A percentile compares a stretch with the other conserved stretches of the same genome.
Conservation (phyloP, 345 rosid species). For the Garcia nutans region DNA sequence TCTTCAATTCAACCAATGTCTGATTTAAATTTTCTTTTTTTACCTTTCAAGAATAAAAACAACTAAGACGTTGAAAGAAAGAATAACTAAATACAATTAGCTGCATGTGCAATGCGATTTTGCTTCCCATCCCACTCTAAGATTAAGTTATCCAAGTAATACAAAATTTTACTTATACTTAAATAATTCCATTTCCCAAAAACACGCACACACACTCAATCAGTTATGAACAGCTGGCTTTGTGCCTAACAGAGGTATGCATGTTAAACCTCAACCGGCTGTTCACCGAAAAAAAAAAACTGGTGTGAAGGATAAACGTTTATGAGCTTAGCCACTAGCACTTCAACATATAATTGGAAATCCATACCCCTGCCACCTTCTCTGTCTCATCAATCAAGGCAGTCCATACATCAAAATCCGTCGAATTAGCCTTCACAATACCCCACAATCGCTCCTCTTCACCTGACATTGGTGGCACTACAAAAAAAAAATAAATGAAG, state of each 20-base stretch:
- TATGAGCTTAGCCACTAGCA: neutral
- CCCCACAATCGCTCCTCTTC: conserved; percentile 96
- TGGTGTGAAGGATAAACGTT: no score
- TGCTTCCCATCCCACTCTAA: no score
- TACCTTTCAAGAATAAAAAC: neutral
- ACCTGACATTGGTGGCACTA: conserved; percentile 53
- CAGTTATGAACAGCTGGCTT: no score
- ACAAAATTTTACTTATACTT: no score
- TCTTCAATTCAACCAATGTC: neutral
- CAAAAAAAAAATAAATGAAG: conserved; percentile 5
- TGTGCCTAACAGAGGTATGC: no score
- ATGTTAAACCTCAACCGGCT: neutral
- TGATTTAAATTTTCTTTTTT: neutral
- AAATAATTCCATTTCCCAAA: no score
- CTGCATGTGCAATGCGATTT: no score
- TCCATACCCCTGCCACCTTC: conserved; percentile 75
- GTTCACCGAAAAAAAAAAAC: neutral
- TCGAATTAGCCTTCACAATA: conserved; percentile 69
- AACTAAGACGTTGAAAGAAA: neutral
- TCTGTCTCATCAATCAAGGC: conserved; percentile 85
- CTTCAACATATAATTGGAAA: neutral
- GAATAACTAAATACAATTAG: neutral
- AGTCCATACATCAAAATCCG: conserved; percentile 91
- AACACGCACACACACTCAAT: no score
- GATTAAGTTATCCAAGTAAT: no score